Evolutionary conservation across 2,329 filamentous ascomycete genomes (phyloP).

Genomic region (Cladosporium sp.): DNA sequence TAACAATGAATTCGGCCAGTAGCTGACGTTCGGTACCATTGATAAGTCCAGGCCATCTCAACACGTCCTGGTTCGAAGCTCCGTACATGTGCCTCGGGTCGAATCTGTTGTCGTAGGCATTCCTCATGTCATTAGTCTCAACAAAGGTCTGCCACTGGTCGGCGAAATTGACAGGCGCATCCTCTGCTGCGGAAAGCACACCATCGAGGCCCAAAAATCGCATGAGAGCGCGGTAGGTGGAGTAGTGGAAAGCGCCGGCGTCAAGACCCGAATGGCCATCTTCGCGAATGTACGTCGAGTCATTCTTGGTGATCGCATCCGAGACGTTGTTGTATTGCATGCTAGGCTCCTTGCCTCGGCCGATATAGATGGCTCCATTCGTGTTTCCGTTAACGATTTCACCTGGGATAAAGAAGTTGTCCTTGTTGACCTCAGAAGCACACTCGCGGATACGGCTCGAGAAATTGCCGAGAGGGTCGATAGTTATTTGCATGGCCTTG

Average conservation of each 20-base stretch:
- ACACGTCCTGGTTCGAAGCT: slow-evolving; percentile 66
- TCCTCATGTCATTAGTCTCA: slow-evolving; percentile 61
- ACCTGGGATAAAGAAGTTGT: slow-evolving; percentile 65
- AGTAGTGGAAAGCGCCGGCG: slow-evolving; percentile 64
- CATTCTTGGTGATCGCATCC: slow-evolving; percentile 53
- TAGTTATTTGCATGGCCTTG: slow-evolving; percentile 65
- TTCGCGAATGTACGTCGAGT: slow-evolving; percentile 55
- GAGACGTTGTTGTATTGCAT: slow-evolving; percentile 52
- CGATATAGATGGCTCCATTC: slow-evolving; percentile 62
- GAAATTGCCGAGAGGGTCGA: slow-evolving; percentile 63
- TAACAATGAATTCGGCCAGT: slow-evolving; percentile 62
- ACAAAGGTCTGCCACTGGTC: slow-evolving; percentile 60
- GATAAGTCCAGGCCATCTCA: slow-evolving; percentile 62
- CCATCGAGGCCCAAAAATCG: slow-evolving; percentile 64
- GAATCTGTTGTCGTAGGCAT: slow-evolving; percentile 61
- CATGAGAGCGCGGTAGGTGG: slow-evolving; percentile 62
- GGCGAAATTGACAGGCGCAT: slow-evolving; percentile 56
- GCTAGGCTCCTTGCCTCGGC: slow-evolving; percentile 60
- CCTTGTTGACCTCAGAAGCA: slow-evolving; percentile 58
- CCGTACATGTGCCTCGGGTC: slow-evolving; percentile 68
- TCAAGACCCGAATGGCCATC: slow-evolving; percentile 58
- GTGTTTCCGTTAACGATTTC: slow-evolving; percentile 67
- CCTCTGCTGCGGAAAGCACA: slow-evolving; percentile 57
- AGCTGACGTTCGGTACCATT: slow-evolving; percentile 61
- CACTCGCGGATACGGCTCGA: slow-evolving; percentile 60